Evolutionary conservation across 495 filamentous ascomycete genomes (phyloP).

Genomic region (Talaromyces wortmannii): DNA sequence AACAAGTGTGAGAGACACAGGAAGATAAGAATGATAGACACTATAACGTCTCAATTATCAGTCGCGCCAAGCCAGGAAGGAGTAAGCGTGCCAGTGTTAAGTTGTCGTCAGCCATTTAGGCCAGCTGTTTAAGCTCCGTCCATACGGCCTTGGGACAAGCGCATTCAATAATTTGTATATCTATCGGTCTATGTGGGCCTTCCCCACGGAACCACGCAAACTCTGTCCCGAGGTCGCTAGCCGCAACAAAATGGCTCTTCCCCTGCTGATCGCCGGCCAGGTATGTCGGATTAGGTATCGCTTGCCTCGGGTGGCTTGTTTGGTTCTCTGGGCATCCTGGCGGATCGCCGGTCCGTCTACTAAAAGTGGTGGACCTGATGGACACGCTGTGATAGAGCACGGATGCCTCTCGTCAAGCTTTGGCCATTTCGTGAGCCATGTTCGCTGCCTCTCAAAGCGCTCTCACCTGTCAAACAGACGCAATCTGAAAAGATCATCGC

Average conservation of each 20-base stretch:
- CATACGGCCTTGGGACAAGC: background rate
- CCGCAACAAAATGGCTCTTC: background rate
- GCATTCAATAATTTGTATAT: background rate
- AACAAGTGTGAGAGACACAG: no score
- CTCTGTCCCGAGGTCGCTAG: background rate
- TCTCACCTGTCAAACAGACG: background rate
- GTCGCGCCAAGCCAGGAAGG: no score
- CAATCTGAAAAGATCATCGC: background rate
- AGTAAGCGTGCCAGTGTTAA: no score
- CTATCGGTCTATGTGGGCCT: background rate
- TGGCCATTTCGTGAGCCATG: background rate
- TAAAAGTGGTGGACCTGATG: no score
- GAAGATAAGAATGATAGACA: no score
- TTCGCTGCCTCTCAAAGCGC: background rate
- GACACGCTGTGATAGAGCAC: background rate
- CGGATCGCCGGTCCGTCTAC: background rate
- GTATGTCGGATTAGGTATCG: background rate
- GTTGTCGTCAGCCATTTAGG: no score
- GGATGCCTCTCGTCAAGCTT: background rate
- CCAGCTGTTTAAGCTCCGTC: no score
- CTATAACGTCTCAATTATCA: no score
- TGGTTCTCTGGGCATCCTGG: background rate
- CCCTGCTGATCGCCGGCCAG: background rate
- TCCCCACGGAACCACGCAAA: background rate
- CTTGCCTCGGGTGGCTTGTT: background rate